Conservation (phyloP, 1,284 basidiomycete species). For the Golubevia pallescens region DNA sequence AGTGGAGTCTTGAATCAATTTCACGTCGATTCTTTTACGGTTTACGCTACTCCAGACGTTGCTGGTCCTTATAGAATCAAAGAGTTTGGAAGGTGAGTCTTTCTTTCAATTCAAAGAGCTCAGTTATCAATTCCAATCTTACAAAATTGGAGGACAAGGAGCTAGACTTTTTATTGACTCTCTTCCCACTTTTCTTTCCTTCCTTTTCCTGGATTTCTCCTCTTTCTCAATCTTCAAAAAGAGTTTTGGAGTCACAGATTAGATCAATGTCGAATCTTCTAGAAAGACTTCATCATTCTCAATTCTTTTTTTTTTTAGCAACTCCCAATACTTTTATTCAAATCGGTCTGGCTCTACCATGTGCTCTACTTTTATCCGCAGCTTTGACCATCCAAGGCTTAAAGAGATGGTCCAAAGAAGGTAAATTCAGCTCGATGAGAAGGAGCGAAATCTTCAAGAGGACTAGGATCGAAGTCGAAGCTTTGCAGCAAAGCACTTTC, state of each 20-base stretch:
- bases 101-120: too few relatives aligned
- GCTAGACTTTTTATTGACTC: too few relatives aligned
- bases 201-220: too few relatives aligned
- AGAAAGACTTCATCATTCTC: conserved; percentile 61
- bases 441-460: not conserved
- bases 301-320: conserved; percentile 58
- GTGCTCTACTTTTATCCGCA: conserved; percentile 43
- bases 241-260: conserved; percentile 39
- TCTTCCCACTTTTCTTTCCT: too few relatives aligned
- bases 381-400: conserved; percentile 45
- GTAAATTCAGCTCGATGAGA: conserved; percentile 4
- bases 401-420: conserved; percentile 10
- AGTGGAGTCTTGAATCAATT: not conserved
- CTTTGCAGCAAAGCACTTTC: too few relatives aligned
- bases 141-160: too few relatives aligned
- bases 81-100: not conserved
- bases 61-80: not conserved
- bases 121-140: not conserved
- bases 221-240: not conserved
- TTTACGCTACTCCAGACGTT: not conserved
- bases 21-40: not conserved
- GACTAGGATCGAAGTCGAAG: too few relatives aligned
- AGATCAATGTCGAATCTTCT: conserved; percentile 56
- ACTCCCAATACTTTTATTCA: conserved; percentile 43
- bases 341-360: conserved; percentile 37